phyloP scores from a whole-genome alignment of 306 rosid species.

The Cicer arietinum region DNA sequence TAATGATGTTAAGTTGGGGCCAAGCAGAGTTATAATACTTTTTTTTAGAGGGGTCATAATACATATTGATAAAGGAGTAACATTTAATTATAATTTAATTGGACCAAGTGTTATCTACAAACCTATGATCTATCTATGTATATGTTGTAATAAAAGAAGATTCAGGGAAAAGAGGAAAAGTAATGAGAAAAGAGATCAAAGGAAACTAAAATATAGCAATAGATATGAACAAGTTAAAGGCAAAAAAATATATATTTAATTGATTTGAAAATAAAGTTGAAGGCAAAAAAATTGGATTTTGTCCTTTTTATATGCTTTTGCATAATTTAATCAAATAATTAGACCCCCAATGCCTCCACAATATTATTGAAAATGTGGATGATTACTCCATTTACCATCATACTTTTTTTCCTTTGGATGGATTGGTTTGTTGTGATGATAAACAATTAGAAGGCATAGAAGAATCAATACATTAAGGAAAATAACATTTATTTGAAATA shows the following conservation, averaged over 20 bases:
- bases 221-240: background rate
- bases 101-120: constrained; percentile 34
- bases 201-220: constrained; percentile 10
- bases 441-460: constrained; percentile 3
- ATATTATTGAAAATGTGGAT: constrained; percentile 3
- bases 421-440: background rate
- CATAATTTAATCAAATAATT: constrained; percentile 38
- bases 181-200: background rate
- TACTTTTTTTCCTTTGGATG: background rate
- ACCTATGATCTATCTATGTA: constrained; percentile 10
- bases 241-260: background rate
- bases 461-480: background rate
- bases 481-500: too few species aligned
- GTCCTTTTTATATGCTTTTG: constrained; percentile 29
- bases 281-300: constrained; percentile 19
- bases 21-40: background rate
- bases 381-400: constrained; percentile 8
- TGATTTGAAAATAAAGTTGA: background rate
- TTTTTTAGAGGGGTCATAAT: too few species aligned
- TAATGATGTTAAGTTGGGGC: constrained; percentile 39
- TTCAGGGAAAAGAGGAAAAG: background rate
- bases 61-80: constrained; percentile 25
- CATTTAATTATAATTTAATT: constrained; percentile 34
- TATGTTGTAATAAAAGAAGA: constrained; percentile 27
- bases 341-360: constrained; percentile 18